A percentile compares a stretch with the other conserved stretches of the same genome.
These are phyloP conservation scores for Cardamine chenopodiifolia DNA, from an alignment of 345 rosid genomes.

Conservation along the genomic window DNA sequence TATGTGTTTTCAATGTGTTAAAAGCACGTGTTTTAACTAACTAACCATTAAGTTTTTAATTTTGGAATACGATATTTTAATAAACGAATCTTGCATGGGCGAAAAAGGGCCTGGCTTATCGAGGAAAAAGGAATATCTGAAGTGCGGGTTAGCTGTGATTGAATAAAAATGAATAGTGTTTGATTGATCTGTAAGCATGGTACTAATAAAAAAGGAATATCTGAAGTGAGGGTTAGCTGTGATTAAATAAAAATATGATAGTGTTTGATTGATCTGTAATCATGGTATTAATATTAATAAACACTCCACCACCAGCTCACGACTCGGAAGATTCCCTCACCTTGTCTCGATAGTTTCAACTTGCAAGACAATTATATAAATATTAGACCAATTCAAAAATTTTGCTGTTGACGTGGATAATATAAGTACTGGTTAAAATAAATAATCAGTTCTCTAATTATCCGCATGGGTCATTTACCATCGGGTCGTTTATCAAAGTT, in stretches of 20 bases:
- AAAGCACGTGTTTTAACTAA: slow-evolving; percentile 10
- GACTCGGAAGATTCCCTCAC: slow-evolving; percentile 25
- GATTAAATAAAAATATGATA: slow-evolving; percentile 18
- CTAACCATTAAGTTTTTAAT: background rate
- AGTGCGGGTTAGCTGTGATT: slow-evolving; percentile 21
- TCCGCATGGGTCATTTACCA: background rate
- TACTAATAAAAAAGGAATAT: no score
- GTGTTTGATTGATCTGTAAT: slow-evolving; percentile 2
- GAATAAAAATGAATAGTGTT: slow-evolving; percentile 9
- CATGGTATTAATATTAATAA: slow-evolving; percentile 1
- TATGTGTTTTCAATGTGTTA: background rate
- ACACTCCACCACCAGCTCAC: slow-evolving; percentile 12
- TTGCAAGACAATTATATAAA: background rate
- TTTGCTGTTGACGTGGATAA: background rate
- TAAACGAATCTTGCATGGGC: slow-evolving; percentile 27
- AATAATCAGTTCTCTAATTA: background rate
- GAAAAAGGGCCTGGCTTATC: slow-evolving; percentile 20
- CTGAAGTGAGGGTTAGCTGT: slow-evolving; percentile 21
- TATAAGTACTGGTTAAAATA: no score
- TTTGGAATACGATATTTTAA: background rate
- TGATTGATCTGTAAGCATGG: background rate
- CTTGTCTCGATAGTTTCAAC: slow-evolving; percentile 1
- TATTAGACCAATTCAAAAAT: background rate
- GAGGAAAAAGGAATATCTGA: background rate
- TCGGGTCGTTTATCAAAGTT: background rate